Evolutionary conservation across 805 yeast genomes (phyloP), one percentile per base, ranked within the genome.

Genomic region (Vanderwaltozyma verrucispora): DNA sequence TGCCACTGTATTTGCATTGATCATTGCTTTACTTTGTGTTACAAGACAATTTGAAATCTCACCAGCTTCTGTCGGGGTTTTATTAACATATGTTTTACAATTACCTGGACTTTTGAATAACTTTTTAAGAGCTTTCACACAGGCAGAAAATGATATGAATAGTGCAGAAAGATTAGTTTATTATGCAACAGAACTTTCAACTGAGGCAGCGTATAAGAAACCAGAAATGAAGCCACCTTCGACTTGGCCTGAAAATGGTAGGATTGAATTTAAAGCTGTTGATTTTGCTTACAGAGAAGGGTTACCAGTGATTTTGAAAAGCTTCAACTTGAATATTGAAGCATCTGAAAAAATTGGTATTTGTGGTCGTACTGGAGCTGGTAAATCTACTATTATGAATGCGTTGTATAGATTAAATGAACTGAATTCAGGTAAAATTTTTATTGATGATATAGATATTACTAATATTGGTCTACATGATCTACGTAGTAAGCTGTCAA

Each of bases 361-460:
- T 36, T 72, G 77, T 61, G 81, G 80, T 37, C 65, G 80, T 54
- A 75, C 80, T 4, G 80, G 80, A 41, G 80, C 81, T 26, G 82
- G 80, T 40, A 75, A 75, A 51, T 69, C 75, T 2, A 71, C 80
- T 1, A 67, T 75, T 39, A 74, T 74, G 77, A 64, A 67, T 34
- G 77, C 77, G 38, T 54, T 79, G 48, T 75, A 72, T 56, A 58
- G 85, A 47, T 59, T 78, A 35, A 65, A 68, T 36, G 89, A 82
- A 49, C 60, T 80, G 12, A 70, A 68, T 11, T 40, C 59, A 5
- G 94, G 94, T 9, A 46, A 55, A 1, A 72, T 82, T 29, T 39
- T 53, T 10, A 77, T 81, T 44, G 92, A 82, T 58, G 86, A 79
- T 4, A 40, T 80, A 20, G 77, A 82, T 51, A 75, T 77, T 39